Percentiles rank a stretch among this genome's conserved stretches.
Evolutionary conservation across 495 filamentous ascomycete species (phyloP).

Genomic region (Talaromyces borbonicus): DNA sequence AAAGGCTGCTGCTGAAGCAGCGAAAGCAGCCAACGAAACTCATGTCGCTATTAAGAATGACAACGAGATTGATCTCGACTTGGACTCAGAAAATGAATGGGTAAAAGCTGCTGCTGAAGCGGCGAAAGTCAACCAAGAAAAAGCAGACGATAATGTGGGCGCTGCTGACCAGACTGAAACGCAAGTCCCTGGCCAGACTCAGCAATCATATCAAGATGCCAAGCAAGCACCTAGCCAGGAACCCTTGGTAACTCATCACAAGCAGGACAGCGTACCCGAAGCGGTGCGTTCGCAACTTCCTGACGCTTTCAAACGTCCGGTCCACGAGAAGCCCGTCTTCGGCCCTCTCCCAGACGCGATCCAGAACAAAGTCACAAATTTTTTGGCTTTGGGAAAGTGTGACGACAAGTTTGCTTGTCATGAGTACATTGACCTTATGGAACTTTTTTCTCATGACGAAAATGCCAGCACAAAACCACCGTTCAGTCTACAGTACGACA

Average conservation of each 20-base stretch:
- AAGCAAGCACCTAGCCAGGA: too few relatives aligned
- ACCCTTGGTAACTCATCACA: not conserved
- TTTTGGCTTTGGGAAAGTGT: conserved; percentile 87
- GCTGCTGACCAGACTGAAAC: too few relatives aligned
- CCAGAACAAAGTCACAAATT: conserved; percentile 65
- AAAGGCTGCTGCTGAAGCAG: not conserved
- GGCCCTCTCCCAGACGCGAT: conserved; percentile 41
- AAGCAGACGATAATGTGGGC: too few relatives aligned
- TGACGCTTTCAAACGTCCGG: conserved; percentile 40
- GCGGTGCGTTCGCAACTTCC: conserved; percentile 58
- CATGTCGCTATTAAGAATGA: conserved; percentile 5
- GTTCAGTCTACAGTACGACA: conserved; percentile 63
- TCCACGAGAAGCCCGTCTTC: conserved; percentile 28
- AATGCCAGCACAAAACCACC: conserved; percentile 14
- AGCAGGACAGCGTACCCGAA: conserved; percentile 33
- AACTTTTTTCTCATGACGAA: conserved; percentile 39
- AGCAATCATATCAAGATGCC: too few relatives aligned
- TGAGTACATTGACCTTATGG: conserved; percentile 72
- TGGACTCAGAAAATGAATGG: conserved; percentile 42
- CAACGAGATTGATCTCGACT: conserved; percentile 27
- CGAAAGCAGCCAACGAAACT: conserved; percentile 12
- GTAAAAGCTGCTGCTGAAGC: conserved; percentile 1
- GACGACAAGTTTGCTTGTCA: conserved; percentile 43
- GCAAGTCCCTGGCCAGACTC: too few relatives aligned
- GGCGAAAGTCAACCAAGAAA: conserved; percentile 11